These are phyloP conservation scores for Pichia sp. DNA, from an alignment of 1,139 yeast species.

Conservation along the genomic window DNA sequence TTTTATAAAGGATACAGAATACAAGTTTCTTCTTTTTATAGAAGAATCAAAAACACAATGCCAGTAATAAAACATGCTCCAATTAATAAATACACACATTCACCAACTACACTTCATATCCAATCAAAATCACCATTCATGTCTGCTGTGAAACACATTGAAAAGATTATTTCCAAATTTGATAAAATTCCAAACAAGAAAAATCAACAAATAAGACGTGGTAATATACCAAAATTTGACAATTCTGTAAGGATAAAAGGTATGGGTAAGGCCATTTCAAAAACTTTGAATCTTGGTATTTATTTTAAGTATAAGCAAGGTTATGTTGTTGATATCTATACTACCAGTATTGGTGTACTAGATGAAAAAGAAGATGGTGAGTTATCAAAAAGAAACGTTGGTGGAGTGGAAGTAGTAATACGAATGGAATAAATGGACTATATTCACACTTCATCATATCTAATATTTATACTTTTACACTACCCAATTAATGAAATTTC, in stretches of 20 bases:
- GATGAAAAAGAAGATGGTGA: conserved; percentile 43
- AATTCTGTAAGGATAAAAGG: conserved; percentile 51
- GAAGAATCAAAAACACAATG: conserved; percentile 13
- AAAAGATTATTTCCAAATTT: conserved; percentile 38
- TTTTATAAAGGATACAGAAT: background rate
- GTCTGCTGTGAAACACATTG: conserved; percentile 54
- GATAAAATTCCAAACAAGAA: conserved; percentile 20
- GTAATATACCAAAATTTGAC: conserved; percentile 32
- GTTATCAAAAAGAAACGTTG: background rate
- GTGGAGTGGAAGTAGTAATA: conserved; percentile 19
- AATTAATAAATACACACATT: conserved; percentile 32
- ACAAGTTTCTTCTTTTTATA: background rate
- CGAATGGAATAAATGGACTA: conserved; percentile 24
- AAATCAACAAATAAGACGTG: conserved; percentile 9
- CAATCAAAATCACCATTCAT: conserved; percentile 57
- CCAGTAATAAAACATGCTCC: conserved; percentile 44
- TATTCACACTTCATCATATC: background rate
- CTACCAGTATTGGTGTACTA: conserved; percentile 55
- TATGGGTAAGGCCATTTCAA: conserved; percentile 61
- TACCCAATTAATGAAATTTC: background rate
- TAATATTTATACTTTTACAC: background rate
- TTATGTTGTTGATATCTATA: conserved; percentile 45
- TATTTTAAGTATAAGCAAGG: conserved; percentile 43
- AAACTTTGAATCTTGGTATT: conserved; percentile 46
- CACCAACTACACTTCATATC: conserved; percentile 46